These are phyloP conservation scores for Phytopythium sindhum DNA, from an alignment of 352 stramenopile species.

Conservation along the genomic window DNA sequence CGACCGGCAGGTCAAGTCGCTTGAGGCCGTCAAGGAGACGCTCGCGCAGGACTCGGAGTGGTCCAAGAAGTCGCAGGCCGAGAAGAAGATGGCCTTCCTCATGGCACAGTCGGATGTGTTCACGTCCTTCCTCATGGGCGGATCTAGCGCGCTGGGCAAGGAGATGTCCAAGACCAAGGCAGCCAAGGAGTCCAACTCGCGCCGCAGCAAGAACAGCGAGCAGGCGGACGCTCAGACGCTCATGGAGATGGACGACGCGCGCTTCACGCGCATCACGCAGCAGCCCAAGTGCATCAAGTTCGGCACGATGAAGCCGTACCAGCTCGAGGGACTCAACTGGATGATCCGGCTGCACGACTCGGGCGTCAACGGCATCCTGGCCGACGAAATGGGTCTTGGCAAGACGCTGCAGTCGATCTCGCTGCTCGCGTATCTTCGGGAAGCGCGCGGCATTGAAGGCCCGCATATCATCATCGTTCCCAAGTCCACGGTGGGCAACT, in stretches of 20 bases:
- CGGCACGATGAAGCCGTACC: slow-evolving; percentile 87
- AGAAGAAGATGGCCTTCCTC: slow-evolving; percentile 85
- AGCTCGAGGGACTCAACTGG: slow-evolving; percentile 88
- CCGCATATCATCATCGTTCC: slow-evolving; percentile 98
- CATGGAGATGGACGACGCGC: slow-evolving; percentile 76
- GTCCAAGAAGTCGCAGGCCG: slow-evolving; percentile 36
- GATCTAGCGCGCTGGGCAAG: slow-evolving; percentile 68
- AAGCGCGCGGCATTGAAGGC: slow-evolving; percentile 91
- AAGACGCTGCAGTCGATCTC: slow-evolving; percentile 99
- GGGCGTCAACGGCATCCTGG: slow-evolving; percentile 82
- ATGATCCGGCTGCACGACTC: slow-evolving; percentile 93
- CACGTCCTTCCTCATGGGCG: slow-evolving; percentile 86
- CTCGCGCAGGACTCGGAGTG: slow-evolving; percentile 52
- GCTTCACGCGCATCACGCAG: slow-evolving; percentile 78
- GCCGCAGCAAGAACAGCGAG: slow-evolving; percentile 63
- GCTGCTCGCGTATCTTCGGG: slow-evolving; percentile 95
- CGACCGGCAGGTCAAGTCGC: slow-evolving; percentile 68
- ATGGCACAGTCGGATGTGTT: slow-evolving; percentile 89
- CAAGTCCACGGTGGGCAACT: slow-evolving; percentile 98
- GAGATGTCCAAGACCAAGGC: slow-evolving; percentile 63
- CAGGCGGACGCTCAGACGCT: slow-evolving; percentile 64
- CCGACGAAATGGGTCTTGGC: slow-evolving; percentile 89
- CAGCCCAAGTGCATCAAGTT: slow-evolving; percentile 84
- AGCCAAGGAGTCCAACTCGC: slow-evolving; percentile 39
- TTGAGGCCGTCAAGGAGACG: slow-evolving; percentile 65